Conservation (phyloP, 2,329 filamentous ascomycete species). For the Penicillium concentricum region DNA sequence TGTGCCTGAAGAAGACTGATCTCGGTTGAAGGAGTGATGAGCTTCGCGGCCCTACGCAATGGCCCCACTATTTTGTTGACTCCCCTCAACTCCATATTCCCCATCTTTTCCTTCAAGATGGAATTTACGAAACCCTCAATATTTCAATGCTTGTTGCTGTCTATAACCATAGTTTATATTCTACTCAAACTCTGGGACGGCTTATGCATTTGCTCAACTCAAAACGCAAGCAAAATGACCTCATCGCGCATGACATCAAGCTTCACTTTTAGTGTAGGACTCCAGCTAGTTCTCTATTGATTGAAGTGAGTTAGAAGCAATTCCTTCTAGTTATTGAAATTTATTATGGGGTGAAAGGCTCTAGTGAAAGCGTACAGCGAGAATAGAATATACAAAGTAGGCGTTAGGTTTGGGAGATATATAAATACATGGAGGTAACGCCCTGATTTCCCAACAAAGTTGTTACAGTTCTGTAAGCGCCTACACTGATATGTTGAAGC, state of each 20-base stretch:
- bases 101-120: background rate
- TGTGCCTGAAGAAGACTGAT: background rate
- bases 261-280: background rate
- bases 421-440: background rate
- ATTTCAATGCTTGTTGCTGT: too few species aligned
- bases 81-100: background rate
- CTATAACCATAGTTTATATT: accelerated
- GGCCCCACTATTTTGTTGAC: background rate
- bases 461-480: too few species aligned
- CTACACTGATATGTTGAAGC: background rate
- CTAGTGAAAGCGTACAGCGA: accelerated
- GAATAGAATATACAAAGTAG: too few species aligned
- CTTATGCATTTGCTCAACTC: background rate
- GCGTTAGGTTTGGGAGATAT: background rate
- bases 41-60: background rate
- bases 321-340: accelerated
- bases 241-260: background rate
- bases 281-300: background rate
- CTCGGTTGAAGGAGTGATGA: background rate
- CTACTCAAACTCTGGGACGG: background rate
- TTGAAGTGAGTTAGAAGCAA: background rate
- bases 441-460: background rate
- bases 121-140: background rate
- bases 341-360: accelerated
- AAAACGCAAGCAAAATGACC: background rate